Conservation (phyloP, 2,329 filamentous ascomycete species). For the Mycogone perniciosa region DNA sequence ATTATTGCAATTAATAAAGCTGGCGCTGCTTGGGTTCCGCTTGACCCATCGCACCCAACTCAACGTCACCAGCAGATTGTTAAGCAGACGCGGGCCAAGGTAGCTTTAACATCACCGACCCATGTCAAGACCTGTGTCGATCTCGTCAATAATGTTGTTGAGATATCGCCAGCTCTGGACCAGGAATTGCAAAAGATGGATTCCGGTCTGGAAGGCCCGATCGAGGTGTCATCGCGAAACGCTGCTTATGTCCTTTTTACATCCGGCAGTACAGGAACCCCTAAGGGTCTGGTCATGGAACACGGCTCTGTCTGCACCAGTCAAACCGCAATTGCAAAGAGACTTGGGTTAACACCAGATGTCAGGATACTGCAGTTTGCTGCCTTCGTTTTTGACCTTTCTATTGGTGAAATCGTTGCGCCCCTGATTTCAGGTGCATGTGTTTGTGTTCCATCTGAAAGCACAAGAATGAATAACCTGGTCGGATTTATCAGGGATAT, state of each 20-base stretch:
- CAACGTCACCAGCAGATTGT: background rate
- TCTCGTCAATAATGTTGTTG: background rate
- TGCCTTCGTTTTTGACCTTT: conserved; percentile 4
- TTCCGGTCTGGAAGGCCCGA: background rate
- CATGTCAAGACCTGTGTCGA: background rate
- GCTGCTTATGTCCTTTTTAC: conserved; percentile 16
- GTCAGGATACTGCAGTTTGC: conserved; percentile 6
- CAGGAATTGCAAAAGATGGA: background rate
- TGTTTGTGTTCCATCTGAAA: conserved; percentile 5
- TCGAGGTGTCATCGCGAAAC: background rate
- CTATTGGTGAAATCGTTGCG: conserved; percentile 1
- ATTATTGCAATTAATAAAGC: conserved; percentile 5
- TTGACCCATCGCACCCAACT: conserved; percentile 1
- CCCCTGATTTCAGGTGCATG: conserved; percentile 4
- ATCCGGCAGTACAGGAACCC: conserved; percentile 15
- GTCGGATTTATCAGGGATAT: background rate
- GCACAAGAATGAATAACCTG: conserved; percentile 4
- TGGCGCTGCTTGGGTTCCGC: conserved; percentile 1
- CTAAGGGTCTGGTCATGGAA: conserved; percentile 17
- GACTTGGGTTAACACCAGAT: background rate
- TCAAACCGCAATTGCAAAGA: background rate
- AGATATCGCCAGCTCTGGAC: background rate
- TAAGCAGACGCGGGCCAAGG: background rate
- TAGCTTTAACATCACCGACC: background rate
- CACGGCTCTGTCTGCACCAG: conserved; percentile 6